These are phyloP conservation scores for Starmerella bombi DNA, from an alignment of 805 yeast genomes.

Conservation along the genomic window DNA sequence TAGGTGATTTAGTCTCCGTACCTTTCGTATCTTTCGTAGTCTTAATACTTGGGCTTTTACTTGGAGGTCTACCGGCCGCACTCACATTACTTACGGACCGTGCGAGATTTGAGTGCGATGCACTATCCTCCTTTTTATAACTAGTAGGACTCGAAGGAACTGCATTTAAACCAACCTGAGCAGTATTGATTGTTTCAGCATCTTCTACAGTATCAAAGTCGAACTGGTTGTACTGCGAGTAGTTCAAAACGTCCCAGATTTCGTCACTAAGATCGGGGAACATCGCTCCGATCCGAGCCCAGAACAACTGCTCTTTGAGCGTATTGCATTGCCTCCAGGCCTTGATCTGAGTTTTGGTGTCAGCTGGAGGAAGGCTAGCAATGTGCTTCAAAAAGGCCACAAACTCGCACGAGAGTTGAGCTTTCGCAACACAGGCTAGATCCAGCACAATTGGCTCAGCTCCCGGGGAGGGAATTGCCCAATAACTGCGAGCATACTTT, in stretches of 20 bases:
- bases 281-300: conserved; percentile 60
- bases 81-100: no score
- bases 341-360: conserved; percentile 30
- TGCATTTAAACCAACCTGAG: no score
- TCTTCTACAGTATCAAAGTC: not conserved
- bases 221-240: not conserved
- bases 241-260: not conserved
- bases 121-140: no score
- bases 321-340: conserved; percentile 55
- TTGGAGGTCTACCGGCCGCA: no score
- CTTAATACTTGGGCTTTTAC: no score
- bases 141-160: no score
- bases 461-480: conserved; percentile 34
- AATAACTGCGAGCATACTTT: conserved; percentile 64
- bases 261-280: conserved; percentile 14
- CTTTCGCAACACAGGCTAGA: conserved; percentile 62
- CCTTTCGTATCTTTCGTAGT: no score
- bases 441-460: conserved; percentile 41
- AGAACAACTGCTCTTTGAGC: conserved; percentile 60
- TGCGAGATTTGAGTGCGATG: no score
- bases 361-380: conserved; percentile 46
- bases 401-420: conserved; percentile 72
- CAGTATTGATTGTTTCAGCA: no score
- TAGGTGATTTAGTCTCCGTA: no score
- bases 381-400: conserved; percentile 63